Evolutionary conservation across 2,329 filamentous ascomycete genomes (phyloP).

Genomic region (Monosporascus ibericus): DNA sequence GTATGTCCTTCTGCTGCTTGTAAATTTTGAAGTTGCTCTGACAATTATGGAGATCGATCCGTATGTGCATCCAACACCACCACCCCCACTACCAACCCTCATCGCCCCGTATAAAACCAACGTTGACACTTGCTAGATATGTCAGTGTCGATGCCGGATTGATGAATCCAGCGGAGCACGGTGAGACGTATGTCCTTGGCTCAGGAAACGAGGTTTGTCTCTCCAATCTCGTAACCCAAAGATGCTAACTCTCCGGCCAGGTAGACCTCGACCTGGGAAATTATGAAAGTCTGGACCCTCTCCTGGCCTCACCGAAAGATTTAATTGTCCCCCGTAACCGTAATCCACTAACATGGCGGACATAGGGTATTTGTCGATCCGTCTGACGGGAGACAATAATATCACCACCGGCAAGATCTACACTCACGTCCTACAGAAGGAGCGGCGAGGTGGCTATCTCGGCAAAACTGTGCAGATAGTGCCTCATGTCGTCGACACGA

Average conservation of each 20-base stretch:
- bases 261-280: constrained; percentile 51
- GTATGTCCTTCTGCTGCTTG: constrained; percentile 64
- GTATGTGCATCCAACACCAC: background rate
- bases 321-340: no score
- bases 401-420: constrained; percentile 98
- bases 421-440: constrained; percentile 71
- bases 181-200: constrained; percentile 36
- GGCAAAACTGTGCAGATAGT: constrained; percentile 88
- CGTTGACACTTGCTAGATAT: no score
- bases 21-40: constrained; percentile 43
- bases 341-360: no score
- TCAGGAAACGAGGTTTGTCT: background rate
- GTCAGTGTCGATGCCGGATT: background rate
- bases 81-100: no score
- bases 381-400: constrained; percentile 81
- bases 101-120: no score
- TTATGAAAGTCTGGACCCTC: constrained; percentile 35
- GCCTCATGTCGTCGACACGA: constrained; percentile 84
- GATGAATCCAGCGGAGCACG: constrained; percentile 22
- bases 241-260: constrained; percentile 19
- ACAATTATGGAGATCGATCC: constrained; percentile 1
- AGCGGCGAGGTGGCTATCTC: constrained; percentile 66
- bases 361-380: constrained; percentile 64
- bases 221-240: constrained; percentile 1
- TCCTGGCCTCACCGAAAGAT: no score